Conservation (phyloP, 192 early-diverging fungal genomes). For the Backusella australiensis region DNA sequence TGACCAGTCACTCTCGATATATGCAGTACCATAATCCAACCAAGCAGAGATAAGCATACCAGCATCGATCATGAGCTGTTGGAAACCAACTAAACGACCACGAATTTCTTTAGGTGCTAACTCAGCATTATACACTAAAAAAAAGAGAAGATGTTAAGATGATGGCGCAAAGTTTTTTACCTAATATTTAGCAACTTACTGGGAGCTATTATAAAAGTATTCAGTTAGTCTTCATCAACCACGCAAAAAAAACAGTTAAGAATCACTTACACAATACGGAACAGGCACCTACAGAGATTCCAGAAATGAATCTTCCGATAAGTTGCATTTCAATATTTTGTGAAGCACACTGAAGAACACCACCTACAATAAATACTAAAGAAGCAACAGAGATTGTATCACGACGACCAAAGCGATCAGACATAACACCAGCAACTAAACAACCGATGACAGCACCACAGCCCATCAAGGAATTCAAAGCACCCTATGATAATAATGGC, state of each 20-base stretch:
- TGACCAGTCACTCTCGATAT: constrained; percentile 19
- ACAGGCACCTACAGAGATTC: constrained; percentile 46
- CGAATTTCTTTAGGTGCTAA: constrained; percentile 77
- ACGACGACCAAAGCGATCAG: constrained; percentile 46
- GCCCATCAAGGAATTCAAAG: constrained; percentile 40
- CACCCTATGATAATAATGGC: neutral
- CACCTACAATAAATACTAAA: constrained; percentile 52
- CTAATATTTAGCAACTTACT: too few relatives aligned
- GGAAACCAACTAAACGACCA: constrained; percentile 77
- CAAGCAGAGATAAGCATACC: constrained; percentile 44
- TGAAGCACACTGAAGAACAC: constrained; percentile 49
- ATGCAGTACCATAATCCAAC: constrained; percentile 22
- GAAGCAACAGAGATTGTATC: constrained; percentile 43
- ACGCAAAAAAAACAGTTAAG: neutral
- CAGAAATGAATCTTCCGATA: constrained; percentile 49
- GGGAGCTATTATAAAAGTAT: constrained; percentile 4
- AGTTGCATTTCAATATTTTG: constrained; percentile 44
- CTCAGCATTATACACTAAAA: constrained; percentile 57
- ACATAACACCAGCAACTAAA: constrained; percentile 47
- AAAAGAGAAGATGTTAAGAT: too few relatives aligned
- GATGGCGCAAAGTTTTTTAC: too few relatives aligned
- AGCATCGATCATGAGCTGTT: constrained; percentile 76
- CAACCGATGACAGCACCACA: constrained; percentile 65
- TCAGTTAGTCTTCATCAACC: too few relatives aligned
- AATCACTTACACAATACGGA: constrained; percentile 28